Evolutionary conservation across 2,329 filamentous ascomycete genomes (phyloP), one percentile per base, ranked within the genome.

Genomic region (Monilinia laxa): DNA sequence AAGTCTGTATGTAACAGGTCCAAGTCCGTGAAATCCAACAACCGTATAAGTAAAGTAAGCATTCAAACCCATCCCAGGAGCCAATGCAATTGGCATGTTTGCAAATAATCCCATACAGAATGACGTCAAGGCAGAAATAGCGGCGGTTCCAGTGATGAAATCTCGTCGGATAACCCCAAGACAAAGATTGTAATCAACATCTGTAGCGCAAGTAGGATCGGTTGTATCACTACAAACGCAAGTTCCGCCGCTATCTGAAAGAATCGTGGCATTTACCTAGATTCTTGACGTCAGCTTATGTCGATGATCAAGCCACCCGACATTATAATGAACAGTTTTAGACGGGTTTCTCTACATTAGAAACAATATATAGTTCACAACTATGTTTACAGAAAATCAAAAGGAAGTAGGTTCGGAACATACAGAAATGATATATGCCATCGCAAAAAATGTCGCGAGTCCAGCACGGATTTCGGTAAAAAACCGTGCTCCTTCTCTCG

Each of bases 391-490:
- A 10, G 80, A 77, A 71, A 84, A 68, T 62, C 38, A 9, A 3
- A n/a, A 14, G 31, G 54, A 42, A 25, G 25, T 5, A 63, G 67
- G 94, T 69, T 79, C 80, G 14, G 81, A 78, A 73, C 86, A 73
- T 56, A 87, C 85, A 72, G 87, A 87, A 76, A 92, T 92, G 78
- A 93, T 92, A 76, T 89, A 89, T 65, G 87, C 86, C 88, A 89
- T 88, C 25, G 85, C 84, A 74, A 86, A 85, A 75, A 85, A 86
- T 28, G 90, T 93, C 35, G 91, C 91, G 52, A 96, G 79, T 57
- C 92, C 92, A 68, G 90, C 92, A 68, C 92, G 89, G 66, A 96
- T 82, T 79, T 96, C 92, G 57, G 91, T 96, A 74, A 91, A 87
- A 81, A 96, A 96, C 73, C 84, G 83, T 49, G 90, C 89, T 28